Evolutionary conservation across 169 alveolate species (phyloP).

Genomic region (Cryptosporidium tyzzeri): DNA sequence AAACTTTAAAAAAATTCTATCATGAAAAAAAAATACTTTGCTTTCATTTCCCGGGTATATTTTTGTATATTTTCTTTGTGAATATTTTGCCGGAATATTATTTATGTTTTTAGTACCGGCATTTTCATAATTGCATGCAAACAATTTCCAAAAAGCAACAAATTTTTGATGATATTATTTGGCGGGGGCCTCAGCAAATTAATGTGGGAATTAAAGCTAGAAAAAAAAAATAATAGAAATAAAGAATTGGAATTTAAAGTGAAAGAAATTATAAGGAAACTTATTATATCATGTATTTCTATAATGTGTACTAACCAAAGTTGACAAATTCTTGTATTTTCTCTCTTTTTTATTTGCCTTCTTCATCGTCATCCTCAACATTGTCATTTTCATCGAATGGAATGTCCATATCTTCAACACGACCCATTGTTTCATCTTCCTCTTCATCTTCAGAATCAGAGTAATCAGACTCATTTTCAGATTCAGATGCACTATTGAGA

Average conservation of each 20-base stretch:
- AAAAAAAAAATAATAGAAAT: neutral
- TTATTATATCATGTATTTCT: slow-evolving; percentile 7
- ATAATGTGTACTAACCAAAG: neutral
- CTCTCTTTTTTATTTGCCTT: slow-evolving; percentile 72
- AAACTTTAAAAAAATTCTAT: neutral
- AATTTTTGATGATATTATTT: neutral
- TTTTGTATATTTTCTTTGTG: neutral
- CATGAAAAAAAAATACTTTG: neutral
- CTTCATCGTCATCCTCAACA: slow-evolving; percentile 85
- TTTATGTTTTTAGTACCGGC: neutral
- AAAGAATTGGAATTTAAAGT: neutral
- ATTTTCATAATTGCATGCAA: neutral
- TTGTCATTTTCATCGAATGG: slow-evolving; percentile 74
- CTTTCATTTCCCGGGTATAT: neutral
- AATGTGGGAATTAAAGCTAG: neutral
- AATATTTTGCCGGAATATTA: neutral
- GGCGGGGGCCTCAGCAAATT: neutral
- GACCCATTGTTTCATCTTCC: slow-evolving; percentile 86
- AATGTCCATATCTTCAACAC: slow-evolving; percentile 85
- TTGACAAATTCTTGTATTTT: neutral
- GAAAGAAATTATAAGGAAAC: neutral
- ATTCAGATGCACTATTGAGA: slow-evolving; percentile 83
- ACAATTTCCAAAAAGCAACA: neutral
- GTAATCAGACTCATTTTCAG: slow-evolving; percentile 83
- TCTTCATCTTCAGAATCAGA: slow-evolving; percentile 83